Evolutionary conservation across 2,329 filamentous ascomycete genomes (phyloP).

Genomic region (Trichoderma citrinoviride): DNA sequence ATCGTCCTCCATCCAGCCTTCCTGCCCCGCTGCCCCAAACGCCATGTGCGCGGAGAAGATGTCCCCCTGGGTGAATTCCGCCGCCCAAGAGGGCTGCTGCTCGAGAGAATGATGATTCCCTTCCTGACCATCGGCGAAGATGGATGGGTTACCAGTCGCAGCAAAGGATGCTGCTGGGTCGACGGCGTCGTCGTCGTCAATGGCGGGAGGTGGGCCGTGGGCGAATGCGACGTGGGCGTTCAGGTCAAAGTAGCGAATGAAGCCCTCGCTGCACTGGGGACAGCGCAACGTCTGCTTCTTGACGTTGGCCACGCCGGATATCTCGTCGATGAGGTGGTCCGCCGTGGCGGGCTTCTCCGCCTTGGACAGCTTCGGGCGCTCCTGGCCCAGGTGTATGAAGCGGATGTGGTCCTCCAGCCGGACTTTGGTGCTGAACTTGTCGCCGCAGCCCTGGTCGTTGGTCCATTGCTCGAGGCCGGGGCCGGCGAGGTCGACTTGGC

Average conservation of each 20-base stretch:
- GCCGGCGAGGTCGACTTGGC: constrained; percentile 59
- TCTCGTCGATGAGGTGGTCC: constrained; percentile 42
- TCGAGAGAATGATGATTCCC: constrained; percentile 22
- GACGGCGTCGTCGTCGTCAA: not conserved
- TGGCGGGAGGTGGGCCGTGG: constrained; percentile 18
- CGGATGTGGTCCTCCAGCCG: constrained; percentile 82
- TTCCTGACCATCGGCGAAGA: constrained; percentile 27
- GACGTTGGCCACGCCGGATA: constrained; percentile 42
- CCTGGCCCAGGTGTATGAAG: constrained; percentile 70
- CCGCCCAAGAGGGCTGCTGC: constrained; percentile 29
- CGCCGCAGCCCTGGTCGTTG: constrained; percentile 66
- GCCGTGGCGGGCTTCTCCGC: constrained; percentile 23
- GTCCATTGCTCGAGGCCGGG: constrained; percentile 63
- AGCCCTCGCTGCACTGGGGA: constrained; percentile 45
- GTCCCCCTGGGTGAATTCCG: constrained; percentile 30
- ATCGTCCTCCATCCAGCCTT: constrained; percentile 46
- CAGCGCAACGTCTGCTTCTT: constrained; percentile 47
- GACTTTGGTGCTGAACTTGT: constrained; percentile 72
- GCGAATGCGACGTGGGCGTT: constrained; percentile 43
- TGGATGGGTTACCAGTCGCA: constrained; percentile 22
- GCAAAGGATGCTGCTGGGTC: not conserved
- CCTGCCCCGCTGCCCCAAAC: constrained; percentile 33
- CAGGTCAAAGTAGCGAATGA: constrained; percentile 51
- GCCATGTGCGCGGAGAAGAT: constrained; percentile 38
- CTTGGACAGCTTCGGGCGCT: constrained; percentile 41